phyloP scores from a whole-genome alignment of 2,329 filamentous ascomycete species.

The Ophiostoma himal-ulmi region DNA sequence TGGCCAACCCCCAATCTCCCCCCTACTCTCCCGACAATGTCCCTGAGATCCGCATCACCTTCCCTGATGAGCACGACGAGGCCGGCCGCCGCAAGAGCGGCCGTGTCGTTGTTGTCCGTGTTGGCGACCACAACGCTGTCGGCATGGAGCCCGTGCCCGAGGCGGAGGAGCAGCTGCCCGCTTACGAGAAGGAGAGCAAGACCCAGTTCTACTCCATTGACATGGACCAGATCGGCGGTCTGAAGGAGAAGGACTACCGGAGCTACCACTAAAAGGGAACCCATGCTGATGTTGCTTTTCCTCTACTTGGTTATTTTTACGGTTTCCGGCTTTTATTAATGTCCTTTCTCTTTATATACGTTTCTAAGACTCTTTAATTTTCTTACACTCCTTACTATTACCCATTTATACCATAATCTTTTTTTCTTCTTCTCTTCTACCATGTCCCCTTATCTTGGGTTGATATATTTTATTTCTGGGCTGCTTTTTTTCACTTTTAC shows the following conservation, averaged over 20 bases:
- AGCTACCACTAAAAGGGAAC: conserved; percentile 31
- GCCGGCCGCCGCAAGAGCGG: conserved; percentile 75
- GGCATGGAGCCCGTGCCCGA: conserved; percentile 85
- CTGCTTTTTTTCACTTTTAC: conserved; percentile 6
- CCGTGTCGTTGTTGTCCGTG: conserved; percentile 82
- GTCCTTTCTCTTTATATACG: conserved; percentile 10
- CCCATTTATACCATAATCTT: conserved; percentile 13
- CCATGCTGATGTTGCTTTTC: conserved; percentile 13
- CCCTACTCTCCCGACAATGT: conserved; percentile 76
- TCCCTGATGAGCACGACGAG: conserved; percentile 91
- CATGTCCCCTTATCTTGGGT: neutral
- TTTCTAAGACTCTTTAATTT: neutral
- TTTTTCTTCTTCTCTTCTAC: neutral
- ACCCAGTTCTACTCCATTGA: conserved; percentile 88
- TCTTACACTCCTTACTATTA: conserved; percentile 18
- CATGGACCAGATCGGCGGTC: conserved; percentile 85
- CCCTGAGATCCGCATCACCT: conserved; percentile 96
- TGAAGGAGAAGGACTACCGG: conserved; percentile 75
- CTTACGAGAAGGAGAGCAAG: conserved; percentile 76
- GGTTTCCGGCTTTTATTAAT: conserved; percentile 6
- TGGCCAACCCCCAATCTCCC: conserved; percentile 67
- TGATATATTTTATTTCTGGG: conserved; percentile 6
- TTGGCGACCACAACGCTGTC: conserved; percentile 72
- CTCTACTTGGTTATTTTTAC: conserved; percentile 14
- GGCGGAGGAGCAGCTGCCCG: conserved; percentile 71